phyloP scores from a whole-genome alignment of 2,329 filamentous ascomycete species.

The Ophiostoma triangulosporum region DNA sequence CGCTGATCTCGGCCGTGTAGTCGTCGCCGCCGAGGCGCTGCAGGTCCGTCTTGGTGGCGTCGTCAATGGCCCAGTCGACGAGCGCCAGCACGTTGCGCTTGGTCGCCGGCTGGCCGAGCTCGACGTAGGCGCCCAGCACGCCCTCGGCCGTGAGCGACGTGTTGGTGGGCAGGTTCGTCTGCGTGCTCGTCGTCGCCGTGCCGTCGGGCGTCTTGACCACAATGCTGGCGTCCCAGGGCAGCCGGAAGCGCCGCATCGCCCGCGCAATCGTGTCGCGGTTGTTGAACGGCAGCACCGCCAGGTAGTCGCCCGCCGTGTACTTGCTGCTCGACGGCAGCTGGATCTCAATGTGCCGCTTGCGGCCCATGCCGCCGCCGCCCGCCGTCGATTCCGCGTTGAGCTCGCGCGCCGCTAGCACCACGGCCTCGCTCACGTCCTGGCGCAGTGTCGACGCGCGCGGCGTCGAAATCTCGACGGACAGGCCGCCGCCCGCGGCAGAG shows the following conservation, averaged over 20 bases:
- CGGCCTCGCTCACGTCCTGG: conserved; percentile 29
- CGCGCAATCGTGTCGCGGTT: conserved; percentile 46
- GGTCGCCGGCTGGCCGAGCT: conserved; percentile 59
- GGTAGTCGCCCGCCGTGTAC: conserved; percentile 62
- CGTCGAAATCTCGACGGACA: conserved; percentile 36
- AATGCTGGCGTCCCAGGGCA: conserved; percentile 55
- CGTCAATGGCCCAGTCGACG: conserved; percentile 17
- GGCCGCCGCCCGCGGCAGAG: conserved; percentile 5
- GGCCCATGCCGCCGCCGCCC: not conserved
- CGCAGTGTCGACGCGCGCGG: conserved; percentile 33
- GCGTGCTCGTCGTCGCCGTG: conserved; percentile 25
- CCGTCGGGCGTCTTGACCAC: conserved; percentile 39
- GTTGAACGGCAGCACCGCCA: conserved; percentile 60
- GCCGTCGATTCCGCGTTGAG: conserved; percentile 25
- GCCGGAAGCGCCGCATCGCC: conserved; percentile 47
- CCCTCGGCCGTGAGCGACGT: conserved; percentile 46
- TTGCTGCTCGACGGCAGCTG: conserved; percentile 50
- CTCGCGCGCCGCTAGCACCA: conserved; percentile 38
- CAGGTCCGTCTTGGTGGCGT: conserved; percentile 26
- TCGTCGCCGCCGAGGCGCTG: conserved; percentile 30
- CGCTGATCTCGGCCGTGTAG: conserved; percentile 34
- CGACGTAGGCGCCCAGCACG: conserved; percentile 56
- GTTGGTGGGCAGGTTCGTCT: conserved; percentile 40
- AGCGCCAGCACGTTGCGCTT: conserved; percentile 34
- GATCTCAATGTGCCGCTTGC: conserved; percentile 51